Evolutionary conservation across 208 protist genomes (phyloP), one percentile per base, ranked within the genome.

Genomic region (Strigomonas galati): DNA sequence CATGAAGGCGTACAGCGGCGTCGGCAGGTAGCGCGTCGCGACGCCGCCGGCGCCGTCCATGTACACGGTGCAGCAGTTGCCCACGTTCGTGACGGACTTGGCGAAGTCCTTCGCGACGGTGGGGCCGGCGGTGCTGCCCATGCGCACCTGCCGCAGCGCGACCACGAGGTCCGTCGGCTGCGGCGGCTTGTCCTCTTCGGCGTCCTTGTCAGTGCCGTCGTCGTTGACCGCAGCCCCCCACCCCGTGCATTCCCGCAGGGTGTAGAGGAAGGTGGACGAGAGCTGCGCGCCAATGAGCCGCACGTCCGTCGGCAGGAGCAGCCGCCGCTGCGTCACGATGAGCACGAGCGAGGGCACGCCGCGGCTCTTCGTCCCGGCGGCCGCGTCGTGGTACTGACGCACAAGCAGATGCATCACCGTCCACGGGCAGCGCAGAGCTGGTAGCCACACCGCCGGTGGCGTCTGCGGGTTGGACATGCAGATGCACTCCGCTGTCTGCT

Each of bases 241-340:
- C 12, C 61, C 44, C 19, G 87, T 85, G 26, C 76, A 26, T 9
- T 23, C 49, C 5, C 57, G 32, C 44, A 94, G 55, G 62, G 84
- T 74, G 52, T 48, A 26, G 64, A 78, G 69, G 48, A 95, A 68
- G 23, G 54, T 55, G 1, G 62, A 55, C 0, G 89, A 95, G n/a
- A 83, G 79, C 9, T 52, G 55, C 4, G 89, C 89, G 9, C 83
- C 76, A 28, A 56, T 52, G 26, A 92, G 78, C 21, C 91, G 57
- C 12, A 93, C 76, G 61, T 95, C 89, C 43, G 62, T 72, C 23
- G 77, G 69, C 21, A 63, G 24, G 26, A 95, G 76, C 37, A 76
- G 79, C n/a, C 70, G 81, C 14, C 78, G 79, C 70, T 75, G 67
- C 54, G 83, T 76, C 31, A 92, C 62, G 19, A 95, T 74, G 15